A percentile compares a stretch with the other conserved stretches of the same genome.
Evolutionary conservation across 2,329 filamentous ascomycete species (phyloP).

Genomic region (Fonsecaea erecta): DNA sequence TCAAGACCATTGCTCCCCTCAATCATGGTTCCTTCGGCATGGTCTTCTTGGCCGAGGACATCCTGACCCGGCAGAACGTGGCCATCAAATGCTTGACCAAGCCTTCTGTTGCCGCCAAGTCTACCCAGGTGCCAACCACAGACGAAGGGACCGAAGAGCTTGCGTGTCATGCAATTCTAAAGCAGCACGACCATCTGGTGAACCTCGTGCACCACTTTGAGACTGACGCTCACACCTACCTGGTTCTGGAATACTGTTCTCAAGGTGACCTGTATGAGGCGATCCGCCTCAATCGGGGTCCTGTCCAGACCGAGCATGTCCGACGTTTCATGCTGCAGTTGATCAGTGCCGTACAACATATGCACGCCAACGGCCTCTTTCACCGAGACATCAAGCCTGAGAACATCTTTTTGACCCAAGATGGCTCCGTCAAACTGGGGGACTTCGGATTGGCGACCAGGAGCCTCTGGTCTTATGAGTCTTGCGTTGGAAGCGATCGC

Average conservation of each 20-base stretch:
- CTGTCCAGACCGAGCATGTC: conserved; percentile 93
- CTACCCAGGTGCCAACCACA: conserved; percentile 62
- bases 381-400: conserved; percentile 99
- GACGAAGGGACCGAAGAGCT: conserved; percentile 64
- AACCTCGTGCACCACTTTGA: conserved; percentile 90
- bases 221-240: conserved; percentile 84
- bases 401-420: conserved; percentile 92
- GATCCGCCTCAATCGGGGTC: conserved; percentile 85
- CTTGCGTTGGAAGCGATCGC: conserved; percentile 92
- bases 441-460: conserved; percentile 94
- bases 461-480: conserved; percentile 88
- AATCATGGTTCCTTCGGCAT: conserved; percentile 99
- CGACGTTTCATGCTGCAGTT: conserved; percentile 97
- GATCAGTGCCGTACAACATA: conserved; percentile 83
- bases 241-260: conserved; percentile 93
- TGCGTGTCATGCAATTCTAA: conserved; percentile 77
- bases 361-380: conserved; percentile 88
- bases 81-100: conserved; percentile 98
- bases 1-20: conserved; percentile 87
- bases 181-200: conserved; percentile 86
- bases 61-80: conserved; percentile 75
- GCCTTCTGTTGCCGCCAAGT: conserved; percentile 46
- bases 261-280: conserved; percentile 97
- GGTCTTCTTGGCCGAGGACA: conserved; percentile 91
- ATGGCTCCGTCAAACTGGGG: conserved; percentile 91